Percentiles rank a stretch among this genome's conserved stretches.
These are phyloP conservation scores for Pleodorina starrii DNA, from an alignment of 139 green algal species.

Conservation along the genomic window DNA sequence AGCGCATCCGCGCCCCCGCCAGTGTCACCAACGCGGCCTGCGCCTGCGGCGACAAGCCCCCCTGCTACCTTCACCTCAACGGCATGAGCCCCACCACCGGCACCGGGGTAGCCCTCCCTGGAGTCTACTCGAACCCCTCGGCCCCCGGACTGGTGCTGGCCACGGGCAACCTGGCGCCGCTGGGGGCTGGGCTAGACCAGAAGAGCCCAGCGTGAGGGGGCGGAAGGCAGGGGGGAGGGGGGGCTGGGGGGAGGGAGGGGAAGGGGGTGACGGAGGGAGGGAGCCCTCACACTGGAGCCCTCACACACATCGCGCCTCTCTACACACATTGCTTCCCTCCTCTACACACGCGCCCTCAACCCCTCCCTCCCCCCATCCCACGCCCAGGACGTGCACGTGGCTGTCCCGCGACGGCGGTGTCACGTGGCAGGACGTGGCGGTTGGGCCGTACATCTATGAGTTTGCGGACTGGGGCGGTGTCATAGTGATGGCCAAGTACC, in stretches of 20 bases:
- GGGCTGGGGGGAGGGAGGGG: background rate
- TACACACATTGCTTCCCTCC: background rate
- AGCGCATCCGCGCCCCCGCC: constrained; percentile 66
- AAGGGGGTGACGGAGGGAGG: background rate
- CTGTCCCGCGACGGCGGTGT: constrained; percentile 90
- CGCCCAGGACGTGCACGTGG: constrained; percentile 83
- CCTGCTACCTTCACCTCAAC: constrained; percentile 84
- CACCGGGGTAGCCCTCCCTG: constrained; percentile 61
- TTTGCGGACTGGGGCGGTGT: constrained; percentile 94
- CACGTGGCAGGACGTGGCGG: constrained; percentile 90
- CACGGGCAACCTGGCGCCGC: constrained; percentile 84
- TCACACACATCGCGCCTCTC: no score
- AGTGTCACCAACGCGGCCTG: constrained; percentile 62
- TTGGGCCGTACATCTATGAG: constrained; percentile 91
- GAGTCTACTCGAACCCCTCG: constrained; percentile 88
- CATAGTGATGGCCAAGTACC: constrained; percentile 87
- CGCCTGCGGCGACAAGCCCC: constrained; percentile 44
- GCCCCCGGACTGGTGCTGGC: constrained; percentile 93
- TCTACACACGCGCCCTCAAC: background rate
- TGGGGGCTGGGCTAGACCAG: constrained; percentile 62
- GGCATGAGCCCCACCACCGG: constrained; percentile 78
- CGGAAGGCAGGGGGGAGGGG: constrained; percentile 59
- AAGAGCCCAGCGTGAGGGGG: constrained; percentile 42
- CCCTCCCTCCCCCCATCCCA: background rate
- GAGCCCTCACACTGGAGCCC: background rate